Conservation (phyloP, 192 early-diverging fungal genomes). For the Coemansia biformis region DNA sequence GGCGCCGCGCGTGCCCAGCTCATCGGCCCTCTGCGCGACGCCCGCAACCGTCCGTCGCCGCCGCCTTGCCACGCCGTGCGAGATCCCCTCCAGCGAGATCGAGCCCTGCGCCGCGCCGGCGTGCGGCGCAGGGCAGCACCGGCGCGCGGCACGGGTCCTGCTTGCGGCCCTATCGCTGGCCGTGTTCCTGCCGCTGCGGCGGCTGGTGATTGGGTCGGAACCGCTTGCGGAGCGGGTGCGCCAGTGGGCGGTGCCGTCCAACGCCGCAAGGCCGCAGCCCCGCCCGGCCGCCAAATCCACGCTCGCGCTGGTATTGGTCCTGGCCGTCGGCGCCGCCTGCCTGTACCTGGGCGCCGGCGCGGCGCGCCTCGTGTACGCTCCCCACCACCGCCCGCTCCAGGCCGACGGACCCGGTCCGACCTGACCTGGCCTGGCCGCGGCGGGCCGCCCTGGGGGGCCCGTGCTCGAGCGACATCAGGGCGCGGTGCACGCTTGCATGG, state of each 20-base stretch:
- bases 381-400: too few species aligned
- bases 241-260: too few species aligned
- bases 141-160: not conserved
- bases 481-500: too few species aligned
- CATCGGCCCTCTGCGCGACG: not conserved
- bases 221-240: not conserved
- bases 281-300: constrained; percentile 8
- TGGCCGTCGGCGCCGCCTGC: constrained; percentile 2
- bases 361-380: not conserved
- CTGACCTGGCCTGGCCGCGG: too few species aligned
- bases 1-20: not conserved
- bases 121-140: too few species aligned
- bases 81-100: too few species aligned
- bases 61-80: not conserved
- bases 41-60: not conserved
- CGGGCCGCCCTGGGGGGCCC: too few species aligned
- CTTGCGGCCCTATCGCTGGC: constrained; percentile 8
- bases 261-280: too few species aligned
- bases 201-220: constrained; percentile 18
- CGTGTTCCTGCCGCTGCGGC: constrained; percentile 37
- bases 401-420: too few species aligned
- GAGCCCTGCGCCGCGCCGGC: too few species aligned
- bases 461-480: too few species aligned
- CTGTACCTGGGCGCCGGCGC: constrained; percentile 5
- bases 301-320: constrained; percentile 13